Evolutionary conservation across 495 filamentous ascomycete genomes (phyloP).

Genomic region (Chaetomium fimeti): DNA sequence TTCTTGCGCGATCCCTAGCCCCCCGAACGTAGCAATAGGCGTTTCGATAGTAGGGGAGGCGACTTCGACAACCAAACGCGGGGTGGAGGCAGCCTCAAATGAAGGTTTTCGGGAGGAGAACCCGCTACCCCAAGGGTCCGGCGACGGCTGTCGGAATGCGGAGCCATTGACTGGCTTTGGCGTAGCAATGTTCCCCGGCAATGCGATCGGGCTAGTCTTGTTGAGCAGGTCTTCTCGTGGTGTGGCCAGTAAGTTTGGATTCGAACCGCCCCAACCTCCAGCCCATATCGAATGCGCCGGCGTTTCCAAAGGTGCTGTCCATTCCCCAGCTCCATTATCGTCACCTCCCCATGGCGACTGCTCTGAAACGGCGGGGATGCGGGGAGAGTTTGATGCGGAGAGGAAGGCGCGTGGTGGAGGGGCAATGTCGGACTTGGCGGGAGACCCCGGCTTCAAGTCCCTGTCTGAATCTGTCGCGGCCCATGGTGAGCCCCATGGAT

Average conservation of each 20-base stretch:
- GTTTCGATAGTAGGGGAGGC: constrained; percentile 14
- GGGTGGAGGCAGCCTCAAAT: constrained; percentile 24
- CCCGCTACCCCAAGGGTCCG: constrained; percentile 52
- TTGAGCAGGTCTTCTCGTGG: constrained; percentile 34
- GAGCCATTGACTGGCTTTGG: constrained; percentile 31
- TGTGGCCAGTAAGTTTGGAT: constrained; percentile 36
- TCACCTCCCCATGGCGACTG: constrained; percentile 50
- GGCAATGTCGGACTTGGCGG: constrained; percentile 41
- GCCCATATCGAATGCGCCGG: constrained; percentile 40
- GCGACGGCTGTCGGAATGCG: constrained; percentile 47
- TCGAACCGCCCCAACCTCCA: constrained; percentile 35
- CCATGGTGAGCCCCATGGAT: constrained; percentile 58
- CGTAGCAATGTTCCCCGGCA: constrained; percentile 42
- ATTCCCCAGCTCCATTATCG: constrained; percentile 45
- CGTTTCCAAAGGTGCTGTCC: constrained; percentile 36
- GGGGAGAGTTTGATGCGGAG: constrained; percentile 36
- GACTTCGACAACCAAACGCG: constrained; percentile 26
- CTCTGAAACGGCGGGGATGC: constrained; percentile 31
- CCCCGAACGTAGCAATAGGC: background rate
- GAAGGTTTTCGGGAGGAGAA: constrained; percentile 27
- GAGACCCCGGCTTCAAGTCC: constrained; percentile 35
- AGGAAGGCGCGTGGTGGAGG: constrained; percentile 49
- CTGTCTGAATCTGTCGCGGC: constrained; percentile 39
- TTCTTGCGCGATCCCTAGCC: background rate
- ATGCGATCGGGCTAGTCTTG: constrained; percentile 41